phyloP scores from a whole-genome alignment of 768 basidiomycete species.

The Mycena alexandri region DNA sequence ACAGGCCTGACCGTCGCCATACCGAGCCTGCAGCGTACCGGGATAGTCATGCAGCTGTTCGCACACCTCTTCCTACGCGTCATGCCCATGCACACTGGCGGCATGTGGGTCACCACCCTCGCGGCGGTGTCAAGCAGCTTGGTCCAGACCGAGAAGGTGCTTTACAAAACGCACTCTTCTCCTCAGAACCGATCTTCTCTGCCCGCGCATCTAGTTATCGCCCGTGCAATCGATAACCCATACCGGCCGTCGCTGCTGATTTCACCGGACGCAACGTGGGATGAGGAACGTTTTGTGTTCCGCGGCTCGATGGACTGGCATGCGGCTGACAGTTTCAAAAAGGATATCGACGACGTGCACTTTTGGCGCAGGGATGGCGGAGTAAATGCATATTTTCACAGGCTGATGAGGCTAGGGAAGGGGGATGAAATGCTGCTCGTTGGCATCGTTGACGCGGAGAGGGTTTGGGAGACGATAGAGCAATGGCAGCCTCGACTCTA shows the following conservation, averaged over 20 bases:
- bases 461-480: slow-evolving; percentile 3
- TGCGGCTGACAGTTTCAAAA: slow-evolving; percentile 13
- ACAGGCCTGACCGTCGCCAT: slow-evolving; percentile 26
- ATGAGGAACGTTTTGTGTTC: slow-evolving; percentile 24
- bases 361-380: slow-evolving; percentile 21
- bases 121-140: slow-evolving; percentile 28
- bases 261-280: slow-evolving; percentile 22
- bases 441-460: slow-evolving; percentile 20
- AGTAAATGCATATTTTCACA: slow-evolving; percentile 15
- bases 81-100: slow-evolving; percentile 13
- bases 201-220: slow-evolving; percentile 17
- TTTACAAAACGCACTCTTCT: slow-evolving; percentile 14
- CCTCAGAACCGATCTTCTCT: not conserved
- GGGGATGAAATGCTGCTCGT: slow-evolving; percentile 27
- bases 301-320: slow-evolving; percentile 30
- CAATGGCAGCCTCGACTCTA: not conserved
- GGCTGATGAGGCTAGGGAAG: slow-evolving; percentile 24
- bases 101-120: slow-evolving; percentile 30
- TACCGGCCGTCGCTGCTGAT: slow-evolving; percentile 18
- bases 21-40: slow-evolving; percentile 16
- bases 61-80: slow-evolving; percentile 20
- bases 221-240: slow-evolving; percentile 5
- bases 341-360: slow-evolving; percentile 21
- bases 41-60: slow-evolving; percentile 21
- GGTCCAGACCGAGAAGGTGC: slow-evolving; percentile 11